phyloP scores from a whole-genome alignment of 257 asterid species.

The Primulina eburnea region DNA sequence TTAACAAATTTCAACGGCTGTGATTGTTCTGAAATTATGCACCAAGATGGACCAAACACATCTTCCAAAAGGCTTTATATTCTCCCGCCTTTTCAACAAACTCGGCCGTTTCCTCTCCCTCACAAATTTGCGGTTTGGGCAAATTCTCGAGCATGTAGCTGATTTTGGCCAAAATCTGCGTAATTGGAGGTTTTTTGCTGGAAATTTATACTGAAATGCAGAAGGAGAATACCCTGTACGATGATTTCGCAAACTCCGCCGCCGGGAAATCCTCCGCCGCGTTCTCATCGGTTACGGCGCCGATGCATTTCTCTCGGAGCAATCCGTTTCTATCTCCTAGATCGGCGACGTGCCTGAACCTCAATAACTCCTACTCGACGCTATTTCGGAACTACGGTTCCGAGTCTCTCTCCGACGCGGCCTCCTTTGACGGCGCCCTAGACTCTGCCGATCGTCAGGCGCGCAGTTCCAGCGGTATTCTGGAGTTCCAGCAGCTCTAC shows the following conservation, averaged over 20 bases:
- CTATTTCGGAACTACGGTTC: constrained; percentile 42
- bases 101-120: not conserved
- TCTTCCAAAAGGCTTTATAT: not conserved
- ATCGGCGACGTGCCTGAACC: constrained; percentile 38
- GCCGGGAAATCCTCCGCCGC: constrained; percentile 26
- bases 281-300: constrained; percentile 26
- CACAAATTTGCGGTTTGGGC: not conserved
- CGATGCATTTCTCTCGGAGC: constrained; percentile 28
- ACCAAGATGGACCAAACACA: not conserved
- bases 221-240: not conserved
- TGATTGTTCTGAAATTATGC: not conserved
- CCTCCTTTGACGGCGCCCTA: constrained; percentile 38
- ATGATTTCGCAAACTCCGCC: not conserved
- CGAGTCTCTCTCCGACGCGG: constrained; percentile 40
- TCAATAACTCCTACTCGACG: constrained; percentile 45
- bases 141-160: not conserved
- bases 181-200: not conserved
- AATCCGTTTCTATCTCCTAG: constrained; percentile 54
- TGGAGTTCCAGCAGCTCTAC: constrained; percentile 78
- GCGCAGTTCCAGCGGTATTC: constrained; percentile 43
- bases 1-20: not conserved
- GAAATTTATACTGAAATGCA: constrained; percentile 10
- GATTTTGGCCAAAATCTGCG: not conserved
- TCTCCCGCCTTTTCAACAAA: not conserved
- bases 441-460: constrained; percentile 40